phyloP scores from a whole-genome alignment of 208 protist species.

The Trypanosoma mega region DNA sequence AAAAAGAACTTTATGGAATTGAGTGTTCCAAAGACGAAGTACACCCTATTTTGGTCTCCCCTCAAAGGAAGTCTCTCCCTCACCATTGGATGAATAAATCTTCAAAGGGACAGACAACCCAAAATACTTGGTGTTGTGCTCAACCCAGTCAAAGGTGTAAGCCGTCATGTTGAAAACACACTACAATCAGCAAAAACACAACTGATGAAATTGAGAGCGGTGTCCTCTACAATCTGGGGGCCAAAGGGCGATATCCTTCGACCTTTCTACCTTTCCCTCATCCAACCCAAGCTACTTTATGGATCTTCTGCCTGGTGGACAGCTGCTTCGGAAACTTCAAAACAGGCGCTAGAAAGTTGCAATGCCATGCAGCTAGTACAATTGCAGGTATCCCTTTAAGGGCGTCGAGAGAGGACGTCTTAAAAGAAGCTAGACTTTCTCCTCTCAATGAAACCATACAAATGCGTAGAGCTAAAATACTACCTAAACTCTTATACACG shows the following conservation, averaged over 20 bases:
- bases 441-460: neutral
- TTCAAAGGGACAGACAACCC: neutral
- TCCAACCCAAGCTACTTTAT: neutral
- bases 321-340: neutral
- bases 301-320: neutral
- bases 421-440: neutral
- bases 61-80: neutral
- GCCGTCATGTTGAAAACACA: neutral
- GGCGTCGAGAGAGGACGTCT: neutral
- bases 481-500: neutral
- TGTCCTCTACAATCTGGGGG: neutral
- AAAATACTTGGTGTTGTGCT: neutral
- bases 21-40: neutral
- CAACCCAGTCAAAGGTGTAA: neutral
- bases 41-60: neutral
- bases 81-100: neutral
- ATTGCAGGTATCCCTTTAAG: neutral
- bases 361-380: neutral
- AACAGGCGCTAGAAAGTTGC: neutral
- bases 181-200: neutral
- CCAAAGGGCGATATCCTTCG: neutral
- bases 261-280: neutral
- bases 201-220: neutral
- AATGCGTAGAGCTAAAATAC: neutral
- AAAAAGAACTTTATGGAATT: neutral